Evolutionary conservation across 192 early-diverging fungal species (phyloP).

Genomic region (Coemansia sp.): DNA sequence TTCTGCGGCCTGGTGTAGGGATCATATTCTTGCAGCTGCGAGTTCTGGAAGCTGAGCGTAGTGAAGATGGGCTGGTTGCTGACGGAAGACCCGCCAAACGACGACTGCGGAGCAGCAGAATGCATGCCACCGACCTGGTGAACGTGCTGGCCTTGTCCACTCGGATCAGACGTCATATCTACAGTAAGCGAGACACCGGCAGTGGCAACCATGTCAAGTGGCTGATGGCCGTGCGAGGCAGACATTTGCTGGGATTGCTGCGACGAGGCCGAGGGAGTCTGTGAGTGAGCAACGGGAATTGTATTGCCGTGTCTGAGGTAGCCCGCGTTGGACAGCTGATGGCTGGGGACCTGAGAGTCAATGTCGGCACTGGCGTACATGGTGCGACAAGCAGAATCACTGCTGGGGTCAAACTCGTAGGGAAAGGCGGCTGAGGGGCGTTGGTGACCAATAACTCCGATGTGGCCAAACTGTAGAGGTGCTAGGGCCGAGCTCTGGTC

Average conservation of each 20-base stretch:
- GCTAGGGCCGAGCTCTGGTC: slow-evolving; percentile 42
- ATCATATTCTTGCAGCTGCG: slow-evolving; percentile 52
- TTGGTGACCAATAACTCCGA: slow-evolving; percentile 45
- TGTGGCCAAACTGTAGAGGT: slow-evolving; percentile 38
- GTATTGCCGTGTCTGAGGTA: slow-evolving; percentile 39
- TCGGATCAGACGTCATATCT: slow-evolving; percentile 36
- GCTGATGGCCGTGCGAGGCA: slow-evolving; percentile 22
- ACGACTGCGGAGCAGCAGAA: slow-evolving; percentile 24
- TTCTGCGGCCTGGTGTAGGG: slow-evolving; percentile 39
- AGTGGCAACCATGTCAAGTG: slow-evolving; percentile 31
- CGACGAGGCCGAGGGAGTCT: background rate
- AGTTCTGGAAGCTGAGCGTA: slow-evolving; percentile 40
- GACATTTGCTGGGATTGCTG: slow-evolving; percentile 18
- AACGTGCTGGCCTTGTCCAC: slow-evolving; percentile 13
- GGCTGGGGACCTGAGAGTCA: slow-evolving; percentile 30
- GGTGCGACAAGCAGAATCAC: slow-evolving; percentile 40
- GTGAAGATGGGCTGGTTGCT: slow-evolving; percentile 44
- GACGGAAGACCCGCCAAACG: slow-evolving; percentile 41
- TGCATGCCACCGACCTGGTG: slow-evolving; percentile 24
- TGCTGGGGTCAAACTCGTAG: slow-evolving; percentile 47
- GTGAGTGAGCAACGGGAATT: slow-evolving; percentile 22
- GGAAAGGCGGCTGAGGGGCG: slow-evolving; percentile 33
- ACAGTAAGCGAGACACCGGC: slow-evolving; percentile 37
- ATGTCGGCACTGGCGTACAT: slow-evolving; percentile 38
- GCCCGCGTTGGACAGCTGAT: slow-evolving; percentile 34